These are phyloP conservation scores for Arctostaphylos glauca DNA, from an alignment of 148 eudicot genomes.

Conservation along the genomic window DNA sequence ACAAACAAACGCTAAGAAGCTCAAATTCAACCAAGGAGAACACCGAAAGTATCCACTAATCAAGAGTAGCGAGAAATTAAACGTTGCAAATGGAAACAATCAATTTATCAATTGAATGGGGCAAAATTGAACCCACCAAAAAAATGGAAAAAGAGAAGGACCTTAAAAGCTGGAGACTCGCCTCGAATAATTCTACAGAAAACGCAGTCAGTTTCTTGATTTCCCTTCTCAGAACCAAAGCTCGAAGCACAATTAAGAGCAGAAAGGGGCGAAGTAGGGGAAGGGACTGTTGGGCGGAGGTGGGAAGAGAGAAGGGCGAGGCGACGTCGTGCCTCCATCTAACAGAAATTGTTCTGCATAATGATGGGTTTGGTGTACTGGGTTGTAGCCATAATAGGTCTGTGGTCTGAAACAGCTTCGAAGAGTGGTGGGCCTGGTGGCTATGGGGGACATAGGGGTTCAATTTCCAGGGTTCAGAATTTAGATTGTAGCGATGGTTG, in stretches of 20 bases:
- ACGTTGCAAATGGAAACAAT: background rate
- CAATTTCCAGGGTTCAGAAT: background rate
- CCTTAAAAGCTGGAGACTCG: conserved; percentile 83
- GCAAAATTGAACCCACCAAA: background rate
- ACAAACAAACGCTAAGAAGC: background rate
- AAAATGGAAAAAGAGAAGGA: conserved; percentile 11
- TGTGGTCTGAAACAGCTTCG: background rate
- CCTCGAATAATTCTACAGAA: conserved; percentile 73
- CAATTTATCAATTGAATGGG: background rate
- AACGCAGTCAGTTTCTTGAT: conserved; percentile 40
- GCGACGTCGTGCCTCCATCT: conserved; percentile 68
- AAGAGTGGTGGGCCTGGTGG: conserved; percentile 9
- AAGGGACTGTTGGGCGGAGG: conserved; percentile 29
- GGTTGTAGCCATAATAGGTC: background rate
- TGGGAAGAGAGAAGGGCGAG: conserved; percentile 54
- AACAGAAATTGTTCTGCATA: background rate
- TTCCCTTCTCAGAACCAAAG: conserved; percentile 13
- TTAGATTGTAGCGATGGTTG: background rate
- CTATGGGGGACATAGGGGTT: background rate
- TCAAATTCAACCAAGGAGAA: background rate
- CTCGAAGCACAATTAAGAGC: conserved; percentile 33
- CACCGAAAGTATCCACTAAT: background rate
- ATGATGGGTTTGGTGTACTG: background rate
- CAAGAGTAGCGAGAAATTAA: background rate
- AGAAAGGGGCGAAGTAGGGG: conserved; percentile 19